Evolutionary conservation across 2,329 filamentous ascomycete genomes (phyloP).

Genomic region (Pseudocercospora pini-densiflorae): DNA sequence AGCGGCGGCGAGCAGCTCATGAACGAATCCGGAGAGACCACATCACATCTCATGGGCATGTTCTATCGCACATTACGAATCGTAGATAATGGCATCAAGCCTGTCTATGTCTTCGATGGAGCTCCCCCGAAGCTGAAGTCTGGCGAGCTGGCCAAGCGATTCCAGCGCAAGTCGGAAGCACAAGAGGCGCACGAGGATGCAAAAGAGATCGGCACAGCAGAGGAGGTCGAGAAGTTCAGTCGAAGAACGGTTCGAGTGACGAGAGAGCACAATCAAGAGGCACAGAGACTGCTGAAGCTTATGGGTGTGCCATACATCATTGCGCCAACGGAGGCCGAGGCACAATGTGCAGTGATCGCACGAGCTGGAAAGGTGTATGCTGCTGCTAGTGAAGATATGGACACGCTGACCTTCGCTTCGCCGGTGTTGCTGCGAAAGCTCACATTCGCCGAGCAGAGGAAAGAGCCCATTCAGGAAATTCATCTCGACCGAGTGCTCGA

Average conservation of each 20-base stretch:
- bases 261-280: conserved; percentile 95
- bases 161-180: conserved; percentile 92
- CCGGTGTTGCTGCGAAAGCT: conserved; percentile 90
- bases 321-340: conserved; percentile 95
- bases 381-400: conserved; percentile 98
- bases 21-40: conserved; percentile 94
- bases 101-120: conserved; percentile 96
- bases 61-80: conserved; percentile 99
- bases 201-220: conserved; percentile 93
- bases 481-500: conserved; percentile 84
- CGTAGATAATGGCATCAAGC: conserved; percentile 98
- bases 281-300: conserved; percentile 84
- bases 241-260: conserved; percentile 91
- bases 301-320: conserved; percentile 98
- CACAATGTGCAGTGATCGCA: conserved; percentile 90
- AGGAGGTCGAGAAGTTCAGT: conserved; percentile 99
- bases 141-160: conserved; percentile 93
- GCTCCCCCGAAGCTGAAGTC: conserved; percentile 97
- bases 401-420: conserved; percentile 92
- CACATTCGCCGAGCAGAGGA: conserved; percentile 95
- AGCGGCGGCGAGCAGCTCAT: conserved; percentile 96
- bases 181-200: conserved; percentile 90
- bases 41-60: conserved; percentile 98
- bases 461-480: conserved; percentile 97
- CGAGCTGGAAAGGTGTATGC: conserved; percentile 94